Evolutionary conservation across 1,284 basidiomycete species (phyloP).

Genomic region (Puccinia triticina): DNA sequence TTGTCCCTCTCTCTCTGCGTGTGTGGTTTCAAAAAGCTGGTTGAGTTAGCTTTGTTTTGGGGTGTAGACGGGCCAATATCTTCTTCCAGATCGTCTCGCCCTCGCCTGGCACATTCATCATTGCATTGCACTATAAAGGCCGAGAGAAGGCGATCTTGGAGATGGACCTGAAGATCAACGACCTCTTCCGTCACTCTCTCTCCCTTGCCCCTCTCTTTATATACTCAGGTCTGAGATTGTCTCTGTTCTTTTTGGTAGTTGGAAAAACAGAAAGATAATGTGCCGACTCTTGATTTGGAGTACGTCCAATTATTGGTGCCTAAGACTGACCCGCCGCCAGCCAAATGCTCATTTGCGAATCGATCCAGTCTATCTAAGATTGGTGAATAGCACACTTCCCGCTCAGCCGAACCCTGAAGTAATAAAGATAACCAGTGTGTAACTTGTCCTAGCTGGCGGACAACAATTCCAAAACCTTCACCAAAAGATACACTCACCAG

Average conservation of each 20-base stretch:
- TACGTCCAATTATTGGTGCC: slow-evolving; percentile 97
- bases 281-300: slow-evolving; percentile 89
- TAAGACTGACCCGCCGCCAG: slow-evolving; percentile 72
- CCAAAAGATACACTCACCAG: no score
- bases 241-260: not conserved
- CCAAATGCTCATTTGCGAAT: slow-evolving; percentile 68
- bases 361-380: slow-evolving; percentile 73
- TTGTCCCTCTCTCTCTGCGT: slow-evolving; percentile 59
- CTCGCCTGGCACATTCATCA: slow-evolving; percentile 96
- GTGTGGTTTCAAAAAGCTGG: slow-evolving; percentile 52
- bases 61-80: slow-evolving; percentile 82
- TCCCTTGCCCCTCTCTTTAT: no score
- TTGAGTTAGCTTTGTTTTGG: slow-evolving; percentile 61
- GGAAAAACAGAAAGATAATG: slow-evolving; percentile 92
- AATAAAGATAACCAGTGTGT: no score
- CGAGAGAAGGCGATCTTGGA: slow-evolving; percentile 99
- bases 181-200: slow-evolving; percentile 87
- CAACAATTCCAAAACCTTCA: no score
- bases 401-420: no score
- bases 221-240: slow-evolving; percentile 56
- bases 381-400: no score
- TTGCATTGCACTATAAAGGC: slow-evolving; percentile 96
- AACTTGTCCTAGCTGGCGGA: no score
- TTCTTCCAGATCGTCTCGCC: slow-evolving; percentile 99
- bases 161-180: slow-evolving; percentile 99